Evolutionary conservation across 2,329 filamentous ascomycete genomes (phyloP).

Genomic region (Zymoseptoria brevis): DNA sequence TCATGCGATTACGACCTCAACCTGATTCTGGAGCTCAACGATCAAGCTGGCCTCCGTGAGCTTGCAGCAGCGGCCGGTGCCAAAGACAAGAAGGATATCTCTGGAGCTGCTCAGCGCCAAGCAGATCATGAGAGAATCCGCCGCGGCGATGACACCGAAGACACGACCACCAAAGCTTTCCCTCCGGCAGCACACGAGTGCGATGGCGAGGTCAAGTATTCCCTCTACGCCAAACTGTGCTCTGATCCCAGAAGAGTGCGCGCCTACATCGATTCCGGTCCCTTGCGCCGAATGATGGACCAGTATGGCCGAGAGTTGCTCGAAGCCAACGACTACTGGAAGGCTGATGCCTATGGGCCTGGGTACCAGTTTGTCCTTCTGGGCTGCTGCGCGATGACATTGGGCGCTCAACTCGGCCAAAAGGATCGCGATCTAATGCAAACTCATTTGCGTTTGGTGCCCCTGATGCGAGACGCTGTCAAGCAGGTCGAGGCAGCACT

Average conservation of each 20-base stretch:
- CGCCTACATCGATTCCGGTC: constrained; percentile 8
- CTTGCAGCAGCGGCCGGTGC: background rate
- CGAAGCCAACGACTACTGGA: background rate
- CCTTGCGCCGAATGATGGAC: background rate
- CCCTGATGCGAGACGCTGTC: constrained; percentile 1
- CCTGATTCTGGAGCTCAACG: background rate
- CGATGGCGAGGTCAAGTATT: background rate
- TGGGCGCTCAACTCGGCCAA: background rate
- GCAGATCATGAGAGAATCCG: background rate
- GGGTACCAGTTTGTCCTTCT: constrained; percentile 6
- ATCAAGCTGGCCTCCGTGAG: background rate
- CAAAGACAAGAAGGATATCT: too few species aligned
- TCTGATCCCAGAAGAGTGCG: constrained; percentile 1
- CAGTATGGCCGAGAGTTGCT: background rate
- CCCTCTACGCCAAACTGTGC: constrained; percentile 1
- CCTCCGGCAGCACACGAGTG: background rate
- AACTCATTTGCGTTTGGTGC: background rate
- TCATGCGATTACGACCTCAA: constrained; percentile 5
- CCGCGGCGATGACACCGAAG: background rate
- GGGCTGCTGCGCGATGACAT: constrained; percentile 7
- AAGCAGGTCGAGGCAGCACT: constrained; percentile 1
- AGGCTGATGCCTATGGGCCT: constrained; percentile 1
- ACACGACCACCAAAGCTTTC: background rate
- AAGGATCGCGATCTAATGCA: background rate
- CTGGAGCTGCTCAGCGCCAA: too few species aligned